Evolutionary conservation across 495 filamentous ascomycete species (phyloP), one percentile per base, ranked within the genome.

Genomic region (Xylaria cubensis): DNA sequence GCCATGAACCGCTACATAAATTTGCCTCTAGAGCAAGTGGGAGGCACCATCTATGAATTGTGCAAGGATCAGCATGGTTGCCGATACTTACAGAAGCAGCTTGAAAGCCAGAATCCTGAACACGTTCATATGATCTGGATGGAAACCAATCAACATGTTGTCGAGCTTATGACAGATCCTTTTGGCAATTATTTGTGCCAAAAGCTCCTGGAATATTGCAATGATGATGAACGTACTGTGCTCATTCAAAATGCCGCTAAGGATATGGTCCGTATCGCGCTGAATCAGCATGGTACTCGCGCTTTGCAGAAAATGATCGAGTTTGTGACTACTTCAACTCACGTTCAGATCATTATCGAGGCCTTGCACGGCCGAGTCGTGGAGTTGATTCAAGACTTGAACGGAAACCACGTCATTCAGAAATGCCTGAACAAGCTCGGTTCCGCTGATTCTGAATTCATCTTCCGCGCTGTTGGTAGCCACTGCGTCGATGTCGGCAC

Each of bases 271-370:
- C 89, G 90, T 68, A 98, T 98, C 79, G 96, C 97, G 9, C 83
- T 98, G 65, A 98, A 98, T 81, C 94, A 97, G 83, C 96, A 99
- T 82, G 96, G 96, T 71, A 99, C 96, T 50, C 89, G 96, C 41
- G 96, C 96, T 74, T 82, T 99, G 69, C 96, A 99, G 83, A 98
- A 98, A 86, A 99, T 99, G 96, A 98, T 99, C 72, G 96, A 99
- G 79, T 95, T 92, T 76, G 93, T 99, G 75, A 91, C 92, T 56
- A 94, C 92, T 42, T 84, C 87, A 4, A 90, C 92, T 75, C 86
- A 93, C 82, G 92, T 94, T 56, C 84, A 92, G 69, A 91, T 91
- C 26, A 94, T 99, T 75, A 96, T 97, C 71, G 80, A 89, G 39
- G 92, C 95, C 24, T 86, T 99, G 41, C 84, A 89, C 46, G 82